Percentiles rank a stretch among this genome's conserved stretches.
These are phyloP conservation scores for Biscogniauxia sp. DNA, from an alignment of 2,329 filamentous ascomycete species.

Conservation along the genomic window DNA sequence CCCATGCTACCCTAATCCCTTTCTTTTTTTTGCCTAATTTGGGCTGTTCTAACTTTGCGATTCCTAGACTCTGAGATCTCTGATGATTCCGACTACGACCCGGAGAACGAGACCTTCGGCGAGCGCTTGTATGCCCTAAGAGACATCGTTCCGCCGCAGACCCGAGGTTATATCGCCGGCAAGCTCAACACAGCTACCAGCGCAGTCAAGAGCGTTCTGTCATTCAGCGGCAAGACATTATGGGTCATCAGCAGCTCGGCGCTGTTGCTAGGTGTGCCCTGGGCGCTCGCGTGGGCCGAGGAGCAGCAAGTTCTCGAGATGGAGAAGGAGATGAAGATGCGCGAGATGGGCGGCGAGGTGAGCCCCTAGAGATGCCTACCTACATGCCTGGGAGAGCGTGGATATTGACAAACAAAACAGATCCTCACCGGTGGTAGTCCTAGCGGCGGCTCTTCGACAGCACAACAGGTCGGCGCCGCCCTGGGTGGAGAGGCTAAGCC, in stretches of 20 bases:
- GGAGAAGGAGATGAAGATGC: slow-evolving; percentile 96
- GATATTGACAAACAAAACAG: slow-evolving; percentile 5
- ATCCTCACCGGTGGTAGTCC: slow-evolving; percentile 49
- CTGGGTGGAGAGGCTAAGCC: slow-evolving; percentile 50
- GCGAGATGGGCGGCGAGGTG: slow-evolving; percentile 78
- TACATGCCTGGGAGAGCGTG: too few relatives aligned
- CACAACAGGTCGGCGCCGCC: slow-evolving; percentile 48
- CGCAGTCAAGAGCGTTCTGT: slow-evolving; percentile 59
- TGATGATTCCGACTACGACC: slow-evolving; percentile 70
- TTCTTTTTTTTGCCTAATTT: neutral
- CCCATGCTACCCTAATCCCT: neutral
- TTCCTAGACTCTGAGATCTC: slow-evolving; percentile 76
- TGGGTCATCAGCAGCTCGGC: slow-evolving; percentile 91
- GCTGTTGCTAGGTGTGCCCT: slow-evolving; percentile 87
- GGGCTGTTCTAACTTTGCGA: slow-evolving; percentile 3
- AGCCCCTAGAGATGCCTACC: slow-evolving; percentile 16
- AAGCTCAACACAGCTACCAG: slow-evolving; percentile 53
- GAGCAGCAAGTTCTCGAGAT: slow-evolving; percentile 97
- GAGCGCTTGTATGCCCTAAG: slow-evolving; percentile 71
- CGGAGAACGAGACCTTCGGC: slow-evolving; percentile 54
- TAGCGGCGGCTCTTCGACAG: slow-evolving; percentile 39
- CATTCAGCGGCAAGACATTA: slow-evolving; percentile 78
- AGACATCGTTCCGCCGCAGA: slow-evolving; percentile 73
- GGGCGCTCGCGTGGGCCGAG: slow-evolving; percentile 88
- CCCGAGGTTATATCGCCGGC: slow-evolving; percentile 65